Evolutionary conservation across 2,329 filamentous ascomycete genomes (phyloP), one percentile per base, ranked within the genome.

Genomic region (Fusarium lyarnte): DNA sequence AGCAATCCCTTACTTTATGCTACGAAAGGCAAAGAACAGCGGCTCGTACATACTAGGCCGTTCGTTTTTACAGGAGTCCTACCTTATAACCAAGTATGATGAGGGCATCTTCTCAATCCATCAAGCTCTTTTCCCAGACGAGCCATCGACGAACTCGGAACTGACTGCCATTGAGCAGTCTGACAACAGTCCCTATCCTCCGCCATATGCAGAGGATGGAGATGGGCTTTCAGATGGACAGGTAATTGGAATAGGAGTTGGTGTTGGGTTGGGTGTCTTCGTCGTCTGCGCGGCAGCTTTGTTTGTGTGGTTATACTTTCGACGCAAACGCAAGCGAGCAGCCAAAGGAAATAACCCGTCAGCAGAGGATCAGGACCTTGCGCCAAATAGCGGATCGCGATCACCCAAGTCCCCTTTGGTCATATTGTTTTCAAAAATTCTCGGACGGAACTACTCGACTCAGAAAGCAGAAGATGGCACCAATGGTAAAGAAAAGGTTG

Each of bases 21-120:
- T 94, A 57, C 86, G 88, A 74, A 87, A 87, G 65, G 83, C 88
- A 16, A 77, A 85, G 25, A 84, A 87, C 63, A 84, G 85, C 39
- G 84, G 83, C 19, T 85, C 89, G 70, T 87, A 89, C 78, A 87
- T 91, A 17, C 85, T 94, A 39, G 92, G 92, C 12, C 86, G 91
- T 38, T 87, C 88, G 0, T 93, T 94, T 72, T 81, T 94, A 59
- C 92, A 94, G 77, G 91, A 94, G 79, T 87, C 91, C 4, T 90
- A 90, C 66, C 79, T 90, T 10, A 84, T 88, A 36, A 88, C 85
- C 31, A 86, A 85, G 70, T 90, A 89, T 74, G 88, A 90, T 67
- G 83, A 83, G 39, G 82, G 79, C 21, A 78, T 79, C 17, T 90
- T 89, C 77, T 87, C 87, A 2, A 74, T 92, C 29, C 85, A 89